These are phyloP conservation scores for Thymus mandschuricus DNA, from an alignment of 257 asterid genomes.

Conservation along the genomic window DNA sequence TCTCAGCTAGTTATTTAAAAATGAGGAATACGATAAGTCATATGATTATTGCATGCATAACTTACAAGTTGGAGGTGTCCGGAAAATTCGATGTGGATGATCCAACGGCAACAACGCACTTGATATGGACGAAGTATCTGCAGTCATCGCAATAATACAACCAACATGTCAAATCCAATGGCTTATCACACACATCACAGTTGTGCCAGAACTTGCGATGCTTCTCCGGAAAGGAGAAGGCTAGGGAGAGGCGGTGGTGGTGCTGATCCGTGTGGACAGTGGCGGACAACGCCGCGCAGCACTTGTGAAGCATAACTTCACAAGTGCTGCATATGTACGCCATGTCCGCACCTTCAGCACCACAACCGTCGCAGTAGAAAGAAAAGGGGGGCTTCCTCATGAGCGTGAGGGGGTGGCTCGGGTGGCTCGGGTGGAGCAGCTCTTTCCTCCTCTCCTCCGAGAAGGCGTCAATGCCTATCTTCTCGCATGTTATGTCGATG, in stretches of 20 bases:
- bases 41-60: too few species aligned
- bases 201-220: background rate
- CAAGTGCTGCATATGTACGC: too few species aligned
- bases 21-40: too few species aligned
- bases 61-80: too few species aligned
- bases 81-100: background rate
- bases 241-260: background rate
- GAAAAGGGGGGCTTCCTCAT: too few species aligned
- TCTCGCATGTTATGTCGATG: background rate
- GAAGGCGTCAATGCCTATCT: background rate
- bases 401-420: background rate
- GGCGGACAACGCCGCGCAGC: background rate
- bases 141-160: slow-evolving; percentile 15
- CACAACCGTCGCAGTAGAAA: too few species aligned
- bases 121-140: slow-evolving; percentile 19
- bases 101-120: background rate
- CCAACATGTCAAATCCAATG: background rate
- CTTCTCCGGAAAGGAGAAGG: background rate
- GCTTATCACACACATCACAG: background rate
- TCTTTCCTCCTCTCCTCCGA: background rate
- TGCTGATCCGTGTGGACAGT: background rate
- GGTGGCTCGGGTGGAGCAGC: slow-evolving; percentile 8
- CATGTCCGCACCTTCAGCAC: too few species aligned
- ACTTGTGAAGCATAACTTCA: background rate
- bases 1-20: too few species aligned